Conservation (phyloP, 768 basidiomycete species). For the Boletus reticulatus region DNA sequence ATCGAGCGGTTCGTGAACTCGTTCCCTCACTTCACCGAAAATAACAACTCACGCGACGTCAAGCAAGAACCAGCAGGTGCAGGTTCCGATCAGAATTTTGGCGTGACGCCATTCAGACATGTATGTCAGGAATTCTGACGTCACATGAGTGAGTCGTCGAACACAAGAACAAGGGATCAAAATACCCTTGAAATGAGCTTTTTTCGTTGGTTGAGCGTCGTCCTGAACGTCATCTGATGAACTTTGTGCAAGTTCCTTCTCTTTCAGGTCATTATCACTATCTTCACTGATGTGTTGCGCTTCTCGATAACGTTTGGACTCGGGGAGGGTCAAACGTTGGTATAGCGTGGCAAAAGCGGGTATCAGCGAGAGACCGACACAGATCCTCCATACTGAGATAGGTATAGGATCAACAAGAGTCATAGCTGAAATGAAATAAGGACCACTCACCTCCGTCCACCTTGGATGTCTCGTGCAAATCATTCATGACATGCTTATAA, state of each 20-base stretch:
- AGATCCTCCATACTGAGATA: slow-evolving; percentile 63
- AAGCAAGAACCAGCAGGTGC: slow-evolving; percentile 70
- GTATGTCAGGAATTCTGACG: slow-evolving; percentile 59
- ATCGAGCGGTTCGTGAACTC: background rate
- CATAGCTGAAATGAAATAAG: background rate
- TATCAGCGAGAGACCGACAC: slow-evolving; percentile 69
- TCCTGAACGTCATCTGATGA: slow-evolving; percentile 1
- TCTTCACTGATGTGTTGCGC: slow-evolving; percentile 34
- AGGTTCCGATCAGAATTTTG: slow-evolving; percentile 67
- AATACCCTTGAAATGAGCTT: slow-evolving; percentile 51
- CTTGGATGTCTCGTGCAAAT: slow-evolving; percentile 53
- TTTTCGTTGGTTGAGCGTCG: slow-evolving; percentile 34
- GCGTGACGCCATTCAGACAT: slow-evolving; percentile 72
- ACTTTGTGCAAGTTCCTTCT: slow-evolving; percentile 19
- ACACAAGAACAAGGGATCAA: background rate
- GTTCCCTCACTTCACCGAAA: background rate
- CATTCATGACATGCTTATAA: slow-evolving; percentile 65
- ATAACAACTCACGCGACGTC: slow-evolving; percentile 54
- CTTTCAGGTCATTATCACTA: slow-evolving; percentile 29
- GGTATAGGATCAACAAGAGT: background rate
- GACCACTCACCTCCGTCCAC: slow-evolving; percentile 61
- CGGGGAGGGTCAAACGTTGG: slow-evolving; percentile 70
- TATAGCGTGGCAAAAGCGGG: slow-evolving; percentile 76
- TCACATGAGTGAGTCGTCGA: background rate
- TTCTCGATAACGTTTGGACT: slow-evolving; percentile 55